Evolutionary conservation across 2,329 filamentous ascomycete genomes (phyloP), one percentile per base, ranked within the genome.

Genomic region (Talaromyces sp.): DNA sequence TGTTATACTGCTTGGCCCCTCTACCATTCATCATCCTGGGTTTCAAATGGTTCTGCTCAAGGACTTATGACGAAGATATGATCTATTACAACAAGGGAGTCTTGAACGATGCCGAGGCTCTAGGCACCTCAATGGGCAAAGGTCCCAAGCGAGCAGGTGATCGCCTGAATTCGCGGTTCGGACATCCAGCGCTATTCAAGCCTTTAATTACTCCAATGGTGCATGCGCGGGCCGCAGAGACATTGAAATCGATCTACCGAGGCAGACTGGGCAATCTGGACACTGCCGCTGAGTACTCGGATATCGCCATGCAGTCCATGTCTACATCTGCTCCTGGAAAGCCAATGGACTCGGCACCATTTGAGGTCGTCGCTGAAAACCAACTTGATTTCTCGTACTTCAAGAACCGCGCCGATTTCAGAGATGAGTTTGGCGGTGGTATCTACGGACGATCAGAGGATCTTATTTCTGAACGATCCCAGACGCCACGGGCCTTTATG

Each of bases 121-220:
- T 79, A 11, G 76, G 71, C 19, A 69, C 71, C 5, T 71, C 70
- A 10, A 70, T 70, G 13, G 72, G 71, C 16, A 79, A 77, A 47
- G 70, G 64, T 69, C 78, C 69, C 67, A 82, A 73, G 68, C 81
- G 78, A 67, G 72, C 75, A 6, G 75, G 86, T 85, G 71, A 89
- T 79, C 74, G 93, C 90, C 76, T 90, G 86, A 72, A 85, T 93
- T 63, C 90, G 86, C 66, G 88, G 31, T 99, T 97, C 74, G 93
- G 93, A 1, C 92, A 99, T 75, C 95, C 94, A 1, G 93, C 91
- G 4, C 84, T 98, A 16, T 97, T 95, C 81, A 91, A 90, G 76
- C 90, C 91, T 3, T 84, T 98, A 22, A 93, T 94, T 71, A 96
- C 93, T 0, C 94, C 94, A 2, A 97, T 98, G 93, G 94, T 98